Evolutionary conservation across 345 rosid genomes (phyloP).

Genomic region (Carallia pectinifolia): DNA sequence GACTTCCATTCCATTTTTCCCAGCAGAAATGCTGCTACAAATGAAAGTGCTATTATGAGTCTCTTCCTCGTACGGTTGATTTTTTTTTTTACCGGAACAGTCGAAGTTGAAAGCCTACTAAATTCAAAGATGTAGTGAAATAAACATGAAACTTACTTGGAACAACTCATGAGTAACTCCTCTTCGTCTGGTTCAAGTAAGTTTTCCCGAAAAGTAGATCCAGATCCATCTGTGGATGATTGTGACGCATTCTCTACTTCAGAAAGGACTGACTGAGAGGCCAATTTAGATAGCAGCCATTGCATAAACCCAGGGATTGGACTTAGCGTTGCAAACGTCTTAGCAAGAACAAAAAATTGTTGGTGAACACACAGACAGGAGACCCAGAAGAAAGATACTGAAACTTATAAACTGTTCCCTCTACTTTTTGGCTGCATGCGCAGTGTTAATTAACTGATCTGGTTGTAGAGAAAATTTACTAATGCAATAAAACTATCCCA

Average conservation of each 20-base stretch:
- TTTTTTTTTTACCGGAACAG: too few relatives aligned
- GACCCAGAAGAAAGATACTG: not conserved
- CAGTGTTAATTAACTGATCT: too few relatives aligned
- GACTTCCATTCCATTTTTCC: conserved; percentile 71
- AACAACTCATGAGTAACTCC: conserved; percentile 54
- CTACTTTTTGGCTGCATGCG: too few relatives aligned
- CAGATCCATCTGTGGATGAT: conserved; percentile 38
- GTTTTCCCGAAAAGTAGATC: conserved; percentile 63
- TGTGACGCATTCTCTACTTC: conserved; percentile 35
- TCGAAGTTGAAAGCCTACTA: not conserved
- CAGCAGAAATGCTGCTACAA: conserved; percentile 47
- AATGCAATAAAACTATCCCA: too few relatives aligned
- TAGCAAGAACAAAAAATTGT: conserved; percentile 15
- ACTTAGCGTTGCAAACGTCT: conserved; percentile 93
- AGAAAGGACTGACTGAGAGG: conserved; percentile 67
- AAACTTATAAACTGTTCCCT: too few relatives aligned
- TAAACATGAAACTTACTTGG: conserved; percentile 36
- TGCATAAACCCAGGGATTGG: conserved; percentile 91
- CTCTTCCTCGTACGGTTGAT: not conserved
- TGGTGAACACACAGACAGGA: not conserved
- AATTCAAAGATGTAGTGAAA: not conserved
- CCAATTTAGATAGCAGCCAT: conserved; percentile 83
- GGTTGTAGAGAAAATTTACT: too few relatives aligned
- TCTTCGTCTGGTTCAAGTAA: conserved; percentile 84
- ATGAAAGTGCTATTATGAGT: conserved; percentile 10